These are phyloP conservation scores for Balakata baccata DNA, from an alignment of 345 rosid genomes.

Conservation along the genomic window DNA sequence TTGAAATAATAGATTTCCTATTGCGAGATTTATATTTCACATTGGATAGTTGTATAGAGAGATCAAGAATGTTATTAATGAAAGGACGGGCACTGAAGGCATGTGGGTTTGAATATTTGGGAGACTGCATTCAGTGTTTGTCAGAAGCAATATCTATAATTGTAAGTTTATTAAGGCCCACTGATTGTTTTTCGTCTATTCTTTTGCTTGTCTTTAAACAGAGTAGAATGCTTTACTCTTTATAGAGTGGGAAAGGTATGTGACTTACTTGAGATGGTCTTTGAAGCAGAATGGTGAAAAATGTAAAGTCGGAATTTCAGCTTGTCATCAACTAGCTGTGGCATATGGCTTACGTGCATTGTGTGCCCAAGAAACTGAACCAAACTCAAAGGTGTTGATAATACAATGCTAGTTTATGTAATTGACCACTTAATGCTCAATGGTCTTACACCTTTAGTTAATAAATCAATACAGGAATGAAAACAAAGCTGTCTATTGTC, in stretches of 20 bases:
- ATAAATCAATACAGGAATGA: not conserved
- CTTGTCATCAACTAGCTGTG: conserved; percentile 52
- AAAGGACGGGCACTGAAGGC: conserved; percentile 58
- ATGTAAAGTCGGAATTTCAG: conserved; percentile 24
- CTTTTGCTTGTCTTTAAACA: not conserved
- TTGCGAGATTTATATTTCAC: conserved; percentile 47
- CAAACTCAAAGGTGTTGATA: conserved; percentile 70
- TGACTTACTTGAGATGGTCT: conserved; percentile 21
- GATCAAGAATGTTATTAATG: conserved; percentile 57
- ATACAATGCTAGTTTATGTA: conserved; percentile 32
- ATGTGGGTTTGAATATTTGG: conserved; percentile 47
- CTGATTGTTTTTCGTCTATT: not conserved
- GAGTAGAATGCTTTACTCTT: not conserved
- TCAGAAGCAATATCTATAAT: conserved; percentile 65
- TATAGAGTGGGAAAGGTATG: not conserved
- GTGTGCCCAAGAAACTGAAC: conserved; percentile 65
- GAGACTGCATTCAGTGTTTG: conserved; percentile 52
- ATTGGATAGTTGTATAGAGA: conserved; percentile 35
- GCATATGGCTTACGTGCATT: conserved; percentile 74
- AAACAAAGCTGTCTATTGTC: not conserved
- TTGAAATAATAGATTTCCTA: conserved; percentile 50
- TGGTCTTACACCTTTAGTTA: conserved; percentile 6
- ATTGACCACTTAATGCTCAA: conserved; percentile 25
- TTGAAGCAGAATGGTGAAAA: conserved; percentile 38
- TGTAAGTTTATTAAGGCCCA: conserved; percentile 35